phyloP scores from a whole-genome alignment of 352 stramenopile species.

The Pythium chondricola region DNA sequence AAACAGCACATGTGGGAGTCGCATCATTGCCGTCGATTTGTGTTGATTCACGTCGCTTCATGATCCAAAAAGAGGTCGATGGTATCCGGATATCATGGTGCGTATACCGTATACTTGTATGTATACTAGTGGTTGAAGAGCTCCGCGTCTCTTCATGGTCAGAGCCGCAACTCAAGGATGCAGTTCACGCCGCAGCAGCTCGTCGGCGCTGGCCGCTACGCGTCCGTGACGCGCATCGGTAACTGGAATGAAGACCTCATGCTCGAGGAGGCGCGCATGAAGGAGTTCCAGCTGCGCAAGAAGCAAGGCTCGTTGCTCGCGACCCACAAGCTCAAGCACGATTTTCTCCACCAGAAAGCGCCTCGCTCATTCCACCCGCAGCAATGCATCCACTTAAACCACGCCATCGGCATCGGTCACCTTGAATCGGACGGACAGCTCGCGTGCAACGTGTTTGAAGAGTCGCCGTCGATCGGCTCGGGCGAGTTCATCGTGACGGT shows the following conservation, averaged over 20 bases:
- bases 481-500: conserved; percentile 67
- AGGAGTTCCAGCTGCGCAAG: conserved; percentile 80
- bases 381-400: conserved; percentile 37
- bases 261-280: conserved; percentile 80
- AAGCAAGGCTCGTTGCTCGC: conserved; percentile 72
- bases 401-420: conserved; percentile 52
- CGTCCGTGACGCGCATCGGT: conserved; percentile 70
- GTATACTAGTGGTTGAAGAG: neutral
- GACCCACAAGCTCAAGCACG: conserved; percentile 71
- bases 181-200: conserved; percentile 90
- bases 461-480: conserved; percentile 73
- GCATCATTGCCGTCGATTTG: neutral
- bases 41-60: no score
- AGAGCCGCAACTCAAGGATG: no score
- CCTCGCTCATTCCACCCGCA: conserved; percentile 44
- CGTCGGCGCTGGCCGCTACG: conserved; percentile 76
- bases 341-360: conserved; percentile 65
- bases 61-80: no score
- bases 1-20: neutral
- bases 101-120: neutral
- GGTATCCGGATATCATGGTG: neutral
- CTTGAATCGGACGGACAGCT: conserved; percentile 42
- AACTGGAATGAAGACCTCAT: conserved; percentile 90
- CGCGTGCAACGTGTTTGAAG: conserved; percentile 76
- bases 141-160: no score